Conservation (phyloP, 176 grass and related monocot species). For the Cenchrus americanus region DNA sequence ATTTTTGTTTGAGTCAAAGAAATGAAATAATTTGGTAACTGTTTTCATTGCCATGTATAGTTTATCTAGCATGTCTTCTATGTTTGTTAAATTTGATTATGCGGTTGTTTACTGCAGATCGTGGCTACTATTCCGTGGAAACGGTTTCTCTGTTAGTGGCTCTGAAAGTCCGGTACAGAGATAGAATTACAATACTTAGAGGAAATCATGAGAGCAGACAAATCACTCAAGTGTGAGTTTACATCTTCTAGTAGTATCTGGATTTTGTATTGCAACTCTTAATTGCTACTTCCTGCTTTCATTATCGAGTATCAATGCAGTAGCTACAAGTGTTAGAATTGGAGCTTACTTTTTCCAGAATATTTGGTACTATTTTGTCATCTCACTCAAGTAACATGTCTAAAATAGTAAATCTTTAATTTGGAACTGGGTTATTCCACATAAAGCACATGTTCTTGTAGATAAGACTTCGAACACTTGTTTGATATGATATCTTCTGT, state of each 20-base stretch:
- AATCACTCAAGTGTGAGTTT: conserved; percentile 98
- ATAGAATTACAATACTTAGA: conserved; percentile 97
- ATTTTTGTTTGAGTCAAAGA: neutral
- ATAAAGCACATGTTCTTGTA: neutral
- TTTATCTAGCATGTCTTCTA: neutral
- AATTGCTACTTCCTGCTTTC: conserved; percentile 4
- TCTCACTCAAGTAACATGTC: neutral
- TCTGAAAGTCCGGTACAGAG: conserved; percentile 94
- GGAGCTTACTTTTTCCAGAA: neutral
- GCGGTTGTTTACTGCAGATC: conserved; percentile 61
- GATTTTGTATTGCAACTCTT: neutral
- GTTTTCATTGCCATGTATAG: conserved; percentile 4
- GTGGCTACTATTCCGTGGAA: conserved; percentile 96
- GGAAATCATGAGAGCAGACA: conserved; percentile 98
- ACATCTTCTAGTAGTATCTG: conserved; percentile 5
- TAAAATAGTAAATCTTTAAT: neutral
- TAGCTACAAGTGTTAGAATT: neutral
- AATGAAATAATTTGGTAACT: neutral
- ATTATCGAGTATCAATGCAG: neutral
- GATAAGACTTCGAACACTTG: neutral
- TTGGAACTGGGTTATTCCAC: conserved; percentile 23
- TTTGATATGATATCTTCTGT: neutral
- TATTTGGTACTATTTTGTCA: neutral
- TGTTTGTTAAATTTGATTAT: neutral
- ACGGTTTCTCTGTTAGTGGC: conserved; percentile 88